phyloP scores from a whole-genome alignment of 2,329 filamentous ascomycete species.

The Colletotrichum sp. region DNA sequence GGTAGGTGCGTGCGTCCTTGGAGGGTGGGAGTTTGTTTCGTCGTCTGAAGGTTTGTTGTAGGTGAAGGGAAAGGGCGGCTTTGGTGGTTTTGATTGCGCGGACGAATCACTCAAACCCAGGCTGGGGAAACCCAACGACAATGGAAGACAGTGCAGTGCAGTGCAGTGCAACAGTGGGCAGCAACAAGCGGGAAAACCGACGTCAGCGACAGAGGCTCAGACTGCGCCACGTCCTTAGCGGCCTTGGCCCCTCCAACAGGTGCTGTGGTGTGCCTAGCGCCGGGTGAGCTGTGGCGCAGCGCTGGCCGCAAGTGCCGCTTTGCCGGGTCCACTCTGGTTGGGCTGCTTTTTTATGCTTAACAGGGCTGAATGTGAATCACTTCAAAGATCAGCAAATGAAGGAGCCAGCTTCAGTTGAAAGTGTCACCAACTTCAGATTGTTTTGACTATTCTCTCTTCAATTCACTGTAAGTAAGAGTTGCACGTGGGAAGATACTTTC shows the following conservation, averaged over 20 bases:
- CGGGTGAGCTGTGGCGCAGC: slow-evolving; percentile 6
- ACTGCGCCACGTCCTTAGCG: slow-evolving; percentile 8
- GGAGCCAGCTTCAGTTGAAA: not conserved
- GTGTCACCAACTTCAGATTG: not conserved
- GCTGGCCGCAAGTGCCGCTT: not conserved
- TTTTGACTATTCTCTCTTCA: not conserved
- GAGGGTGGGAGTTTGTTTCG: not conserved
- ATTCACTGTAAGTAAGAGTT: not conserved
- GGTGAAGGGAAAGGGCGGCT: not conserved
- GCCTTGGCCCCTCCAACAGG: not conserved
- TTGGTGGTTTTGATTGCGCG: slow-evolving; percentile 16
- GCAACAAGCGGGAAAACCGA: slow-evolving; percentile 17
- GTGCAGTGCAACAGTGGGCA: not conserved
- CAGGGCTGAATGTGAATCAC: not conserved
- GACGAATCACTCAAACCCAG: slow-evolving; percentile 13
- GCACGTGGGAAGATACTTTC: too few relatives aligned
- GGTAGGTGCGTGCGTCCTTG: not conserved
- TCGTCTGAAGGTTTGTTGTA: slow-evolving; percentile 9
- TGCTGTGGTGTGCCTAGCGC: not conserved
- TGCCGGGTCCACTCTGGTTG: not conserved
- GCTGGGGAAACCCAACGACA: slow-evolving; percentile 12
- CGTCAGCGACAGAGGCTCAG: slow-evolving; percentile 23
- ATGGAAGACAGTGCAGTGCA: not conserved
- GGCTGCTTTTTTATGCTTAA: not conserved
- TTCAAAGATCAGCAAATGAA: not conserved